These are phyloP conservation scores for Xylariales sp. DNA, from an alignment of 2,329 filamentous ascomycete genomes.

Conservation along the genomic window DNA sequence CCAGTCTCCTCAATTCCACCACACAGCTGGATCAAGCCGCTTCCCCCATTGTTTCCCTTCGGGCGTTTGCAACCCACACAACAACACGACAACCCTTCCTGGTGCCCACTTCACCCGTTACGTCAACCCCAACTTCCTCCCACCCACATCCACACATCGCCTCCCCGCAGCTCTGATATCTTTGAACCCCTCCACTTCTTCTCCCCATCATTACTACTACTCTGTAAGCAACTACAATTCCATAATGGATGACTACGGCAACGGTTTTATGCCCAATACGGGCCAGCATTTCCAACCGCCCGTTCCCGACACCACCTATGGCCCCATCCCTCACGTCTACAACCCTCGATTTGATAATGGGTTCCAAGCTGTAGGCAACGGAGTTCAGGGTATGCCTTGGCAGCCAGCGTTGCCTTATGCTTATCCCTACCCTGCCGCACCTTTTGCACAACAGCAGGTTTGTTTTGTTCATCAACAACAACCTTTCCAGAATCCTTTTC, in stretches of 20 bases:
- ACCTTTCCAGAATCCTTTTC: not conserved
- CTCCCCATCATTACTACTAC: too few relatives aligned
- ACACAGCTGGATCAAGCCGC: constrained; percentile 12
- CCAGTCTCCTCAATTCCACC: constrained; percentile 14
- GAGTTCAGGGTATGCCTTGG: not conserved
- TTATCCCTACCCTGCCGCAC: constrained; percentile 14
- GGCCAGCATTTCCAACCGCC: constrained; percentile 54
- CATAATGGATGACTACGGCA: constrained; percentile 37
- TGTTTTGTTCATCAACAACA: not conserved
- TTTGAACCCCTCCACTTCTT: constrained; percentile 11
- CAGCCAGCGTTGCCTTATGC: constrained; percentile 1
- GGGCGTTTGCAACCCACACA: too few relatives aligned
- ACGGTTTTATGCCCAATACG: constrained; percentile 33
- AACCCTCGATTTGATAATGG: constrained; percentile 45
- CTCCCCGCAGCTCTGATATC: constrained; percentile 9
- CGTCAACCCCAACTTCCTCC: not conserved
- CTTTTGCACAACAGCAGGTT: not conserved
- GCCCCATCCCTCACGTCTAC: constrained; percentile 51
- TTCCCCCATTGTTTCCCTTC: too few relatives aligned
- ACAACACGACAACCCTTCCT: too few relatives aligned
- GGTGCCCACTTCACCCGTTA: too few relatives aligned
- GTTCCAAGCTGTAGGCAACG: not conserved
- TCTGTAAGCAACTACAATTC: too few relatives aligned
- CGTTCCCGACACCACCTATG: constrained; percentile 53
- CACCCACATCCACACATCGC: not conserved